A percentile compares a stretch with the other conserved stretches of the same genome.
Conservation (phyloP, 495 filamentous ascomycete genomes). For the Penicillium desertorum region DNA sequence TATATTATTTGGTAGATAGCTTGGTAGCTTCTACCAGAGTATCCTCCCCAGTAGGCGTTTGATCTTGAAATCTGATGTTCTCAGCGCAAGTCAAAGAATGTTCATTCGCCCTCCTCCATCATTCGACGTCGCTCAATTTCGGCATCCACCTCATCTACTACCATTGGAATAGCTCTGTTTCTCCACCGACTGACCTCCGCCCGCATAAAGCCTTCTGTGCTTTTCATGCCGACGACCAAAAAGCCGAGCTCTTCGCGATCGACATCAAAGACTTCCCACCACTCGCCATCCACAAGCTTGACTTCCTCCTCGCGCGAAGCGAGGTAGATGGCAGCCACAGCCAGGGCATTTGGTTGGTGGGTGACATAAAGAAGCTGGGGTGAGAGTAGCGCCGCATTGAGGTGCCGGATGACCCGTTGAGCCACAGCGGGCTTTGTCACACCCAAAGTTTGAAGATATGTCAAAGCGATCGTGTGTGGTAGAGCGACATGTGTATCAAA, state of each 20-base stretch:
- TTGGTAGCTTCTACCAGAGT: neutral
- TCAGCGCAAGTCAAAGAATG: neutral
- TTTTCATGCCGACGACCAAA: conserved; percentile 81
- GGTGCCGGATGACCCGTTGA: conserved; percentile 64
- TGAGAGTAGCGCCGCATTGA: conserved; percentile 80
- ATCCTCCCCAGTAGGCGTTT: neutral
- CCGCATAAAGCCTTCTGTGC: conserved; percentile 69
- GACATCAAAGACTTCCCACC: conserved; percentile 99
- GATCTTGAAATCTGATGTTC: neutral
- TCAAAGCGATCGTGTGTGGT: conserved; percentile 85
- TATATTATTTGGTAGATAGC: neutral
- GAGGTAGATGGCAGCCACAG: conserved; percentile 85
- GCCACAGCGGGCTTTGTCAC: conserved; percentile 54
- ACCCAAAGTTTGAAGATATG: conserved; percentile 87
- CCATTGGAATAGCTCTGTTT: conserved; percentile 39
- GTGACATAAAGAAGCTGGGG: conserved; percentile 90
- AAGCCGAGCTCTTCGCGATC: conserved; percentile 94
- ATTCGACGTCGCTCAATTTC: conserved; percentile 60
- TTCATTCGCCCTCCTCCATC: conserved; percentile 52
- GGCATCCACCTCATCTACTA: conserved; percentile 55
- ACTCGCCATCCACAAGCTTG: conserved; percentile 76
- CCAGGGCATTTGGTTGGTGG: conserved; percentile 81
- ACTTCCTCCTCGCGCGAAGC: conserved; percentile 75
- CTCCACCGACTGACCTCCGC: conserved; percentile 54
- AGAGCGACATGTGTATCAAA: conserved; percentile 83